A percentile compares a stretch with the other conserved stretches of the same genome.
phyloP scores from a whole-genome alignment of 345 rosid species.

The Bruguiera parviflora region DNA sequence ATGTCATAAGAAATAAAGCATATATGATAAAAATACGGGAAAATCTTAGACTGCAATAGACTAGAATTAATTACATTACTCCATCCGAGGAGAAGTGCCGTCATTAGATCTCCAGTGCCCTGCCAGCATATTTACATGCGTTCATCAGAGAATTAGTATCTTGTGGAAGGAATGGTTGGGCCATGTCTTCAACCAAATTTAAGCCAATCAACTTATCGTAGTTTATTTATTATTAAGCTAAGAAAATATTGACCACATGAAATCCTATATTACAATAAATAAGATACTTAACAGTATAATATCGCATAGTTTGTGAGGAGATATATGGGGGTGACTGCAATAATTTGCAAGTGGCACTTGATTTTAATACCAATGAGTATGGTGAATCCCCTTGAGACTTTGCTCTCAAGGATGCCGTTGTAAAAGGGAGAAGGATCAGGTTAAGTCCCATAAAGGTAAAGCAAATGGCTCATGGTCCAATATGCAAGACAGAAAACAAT shows the following conservation, averaged over 20 bases:
- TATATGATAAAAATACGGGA: neutral
- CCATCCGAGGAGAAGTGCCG: constrained; percentile 98
- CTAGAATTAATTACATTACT: constrained; percentile 64
- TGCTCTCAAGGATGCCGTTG: neutral
- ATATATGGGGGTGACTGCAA: no score
- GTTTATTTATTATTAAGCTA: no score
- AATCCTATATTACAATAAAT: no score
- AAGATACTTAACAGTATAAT: no score
- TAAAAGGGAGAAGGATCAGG: neutral
- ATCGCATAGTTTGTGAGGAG: no score
- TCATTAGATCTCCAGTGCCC: constrained; percentile 99
- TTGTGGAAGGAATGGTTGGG: no score
- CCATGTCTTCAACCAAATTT: no score
- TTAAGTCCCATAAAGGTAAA: neutral
- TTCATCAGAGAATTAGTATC: no score
- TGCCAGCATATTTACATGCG: constrained; percentile 11
- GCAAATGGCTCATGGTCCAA: neutral
- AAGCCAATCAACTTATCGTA: no score
- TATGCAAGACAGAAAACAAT: no score
- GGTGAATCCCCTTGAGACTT: neutral
- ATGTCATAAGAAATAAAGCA: constrained; percentile 5
- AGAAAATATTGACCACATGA: no score
- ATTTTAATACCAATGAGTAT: neutral
- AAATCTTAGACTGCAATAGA: neutral
- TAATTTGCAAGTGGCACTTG: no score